phyloP scores from a whole-genome alignment of 169 alveolate genomes.

The Plasmodium falciparum region DNA sequence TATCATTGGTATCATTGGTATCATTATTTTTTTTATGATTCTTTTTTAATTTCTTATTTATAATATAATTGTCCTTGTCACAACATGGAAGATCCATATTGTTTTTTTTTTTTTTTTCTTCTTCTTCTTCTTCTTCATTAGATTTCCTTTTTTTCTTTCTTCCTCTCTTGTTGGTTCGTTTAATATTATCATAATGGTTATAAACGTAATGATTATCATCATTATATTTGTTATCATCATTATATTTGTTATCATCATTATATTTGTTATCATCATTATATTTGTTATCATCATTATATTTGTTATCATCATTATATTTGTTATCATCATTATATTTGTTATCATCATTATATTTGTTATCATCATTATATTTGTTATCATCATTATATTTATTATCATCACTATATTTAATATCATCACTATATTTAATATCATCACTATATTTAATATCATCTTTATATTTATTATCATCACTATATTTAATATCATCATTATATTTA shows the following conservation, averaged over 20 bases:
- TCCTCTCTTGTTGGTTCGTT: neutral
- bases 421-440: neutral
- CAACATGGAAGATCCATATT: no score
- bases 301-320: neutral
- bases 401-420: neutral
- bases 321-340: no score
- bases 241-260: neutral
- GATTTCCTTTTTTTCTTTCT: no score
- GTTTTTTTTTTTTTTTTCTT: no score
- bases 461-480: neutral
- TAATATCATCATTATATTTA: neutral
- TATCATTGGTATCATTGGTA: no score
- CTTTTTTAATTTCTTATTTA: no score
- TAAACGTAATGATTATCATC: neutral
- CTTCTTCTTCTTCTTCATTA: no score
- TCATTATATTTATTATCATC: neutral
- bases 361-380: neutral
- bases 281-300: neutral
- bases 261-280: neutral
- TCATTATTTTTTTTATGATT: no score
- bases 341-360: no score
- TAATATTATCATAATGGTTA: neutral
- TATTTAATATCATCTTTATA: neutral
- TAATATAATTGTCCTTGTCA: no score
- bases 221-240: neutral